A percentile compares a stretch with the other conserved stretches of the same genome.
Evolutionary conservation across 1,284 basidiomycete genomes (phyloP).

Genomic region (Ustilago cynodontis): DNA sequence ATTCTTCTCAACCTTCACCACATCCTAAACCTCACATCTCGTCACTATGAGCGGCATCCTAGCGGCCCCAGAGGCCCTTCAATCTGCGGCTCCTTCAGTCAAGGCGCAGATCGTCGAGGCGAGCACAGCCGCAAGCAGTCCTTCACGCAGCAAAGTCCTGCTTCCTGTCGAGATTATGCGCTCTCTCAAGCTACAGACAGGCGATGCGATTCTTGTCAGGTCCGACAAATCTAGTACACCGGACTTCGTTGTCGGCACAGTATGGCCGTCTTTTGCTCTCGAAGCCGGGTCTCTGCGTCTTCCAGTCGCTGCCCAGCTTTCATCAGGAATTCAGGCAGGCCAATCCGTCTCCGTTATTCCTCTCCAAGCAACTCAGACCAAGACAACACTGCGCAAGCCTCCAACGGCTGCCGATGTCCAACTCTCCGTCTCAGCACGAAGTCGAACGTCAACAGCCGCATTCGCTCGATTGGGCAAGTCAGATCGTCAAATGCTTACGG

Average conservation of each 20-base stretch:
- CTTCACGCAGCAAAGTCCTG: slow-evolving; percentile 32
- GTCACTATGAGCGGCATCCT: slow-evolving; percentile 15
- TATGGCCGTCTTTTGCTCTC: slow-evolving; percentile 47
- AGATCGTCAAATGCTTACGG: slow-evolving; percentile 70
- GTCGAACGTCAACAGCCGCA: neutral
- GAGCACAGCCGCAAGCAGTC: slow-evolving; percentile 30
- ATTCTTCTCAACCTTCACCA: neutral
- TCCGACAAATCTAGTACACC: neutral
- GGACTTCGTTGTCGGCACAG: slow-evolving; percentile 20
- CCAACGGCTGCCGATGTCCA: slow-evolving; percentile 45
- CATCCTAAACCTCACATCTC: neutral
- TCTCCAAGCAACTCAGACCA: slow-evolving; percentile 17
- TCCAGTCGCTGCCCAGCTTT: slow-evolving; percentile 15
- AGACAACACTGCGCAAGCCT: slow-evolving; percentile 16
- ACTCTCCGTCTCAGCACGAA: slow-evolving; percentile 38
- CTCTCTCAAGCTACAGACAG: slow-evolving; percentile 39
- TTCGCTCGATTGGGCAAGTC: slow-evolving; percentile 61
- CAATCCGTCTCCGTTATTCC: slow-evolving; percentile 20
- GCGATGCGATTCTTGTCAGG: slow-evolving; percentile 30
- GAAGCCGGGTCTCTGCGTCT: slow-evolving; percentile 33
- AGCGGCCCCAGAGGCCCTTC: neutral
- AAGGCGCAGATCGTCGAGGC: slow-evolving; percentile 29
- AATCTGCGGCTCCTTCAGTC: neutral
- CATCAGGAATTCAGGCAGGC: slow-evolving; percentile 19
- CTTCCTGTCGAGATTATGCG: slow-evolving; percentile 43